Percentiles rank a stretch among this genome's conserved stretches.
Evolutionary conservation across 495 filamentous ascomycete genomes (phyloP).

Genomic region (Cercophora scortea): DNA sequence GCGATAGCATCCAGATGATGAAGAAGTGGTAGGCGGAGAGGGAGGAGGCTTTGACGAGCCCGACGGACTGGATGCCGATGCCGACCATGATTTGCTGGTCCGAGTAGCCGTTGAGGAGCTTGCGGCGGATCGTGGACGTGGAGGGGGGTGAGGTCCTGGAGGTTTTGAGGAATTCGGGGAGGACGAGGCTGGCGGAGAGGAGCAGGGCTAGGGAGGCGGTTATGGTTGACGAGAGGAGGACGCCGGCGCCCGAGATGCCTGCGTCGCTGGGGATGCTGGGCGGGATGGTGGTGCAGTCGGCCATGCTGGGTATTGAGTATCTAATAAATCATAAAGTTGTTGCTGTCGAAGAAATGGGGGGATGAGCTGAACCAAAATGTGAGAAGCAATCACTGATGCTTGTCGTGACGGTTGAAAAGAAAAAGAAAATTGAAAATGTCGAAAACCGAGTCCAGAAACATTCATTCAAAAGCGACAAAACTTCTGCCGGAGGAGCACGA

Average conservation of each 20-base stretch:
- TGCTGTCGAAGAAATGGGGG: no score
- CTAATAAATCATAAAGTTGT: no score
- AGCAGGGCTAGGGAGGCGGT: conserved; percentile 40
- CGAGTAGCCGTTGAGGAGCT: conserved; percentile 48
- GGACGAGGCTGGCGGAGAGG: conserved; percentile 40
- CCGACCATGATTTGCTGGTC: conserved; percentile 56
- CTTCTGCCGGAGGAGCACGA: no score
- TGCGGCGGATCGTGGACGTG: conserved; percentile 39
- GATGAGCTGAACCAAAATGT: no score
- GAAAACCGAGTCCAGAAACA: no score
- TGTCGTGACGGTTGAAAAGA: no score
- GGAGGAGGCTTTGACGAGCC: conserved; percentile 38
- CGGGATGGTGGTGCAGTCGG: conserved; percentile 42
- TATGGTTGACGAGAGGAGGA: conserved; percentile 53
- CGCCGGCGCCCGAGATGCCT: conserved; percentile 50
- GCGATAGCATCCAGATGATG: conserved; percentile 52
- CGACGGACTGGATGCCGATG: conserved; percentile 50
- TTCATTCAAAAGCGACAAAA: no score
- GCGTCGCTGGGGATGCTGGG: conserved; percentile 38
- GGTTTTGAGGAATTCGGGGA: conserved; percentile 29
- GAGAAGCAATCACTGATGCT: no score
- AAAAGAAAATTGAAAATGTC: no score
- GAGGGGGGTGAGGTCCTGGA: conserved; percentile 15
- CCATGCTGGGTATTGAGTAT: no score
- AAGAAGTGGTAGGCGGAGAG: conserved; percentile 56